Conservation (phyloP, 2,329 filamentous ascomycete genomes). For the Epichloe sp. region DNA sequence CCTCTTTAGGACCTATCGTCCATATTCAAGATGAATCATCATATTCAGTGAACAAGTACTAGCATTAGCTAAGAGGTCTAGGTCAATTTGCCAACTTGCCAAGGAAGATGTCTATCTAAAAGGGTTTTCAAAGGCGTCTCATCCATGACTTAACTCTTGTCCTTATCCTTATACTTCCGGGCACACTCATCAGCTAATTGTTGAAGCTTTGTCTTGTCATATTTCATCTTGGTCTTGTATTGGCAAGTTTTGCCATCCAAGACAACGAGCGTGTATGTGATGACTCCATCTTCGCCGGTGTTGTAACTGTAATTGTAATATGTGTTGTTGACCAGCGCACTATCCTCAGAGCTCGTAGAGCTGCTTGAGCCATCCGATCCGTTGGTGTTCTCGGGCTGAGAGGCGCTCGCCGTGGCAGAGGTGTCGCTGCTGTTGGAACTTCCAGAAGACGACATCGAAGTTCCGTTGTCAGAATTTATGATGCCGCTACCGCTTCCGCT, state of each 20-base stretch:
- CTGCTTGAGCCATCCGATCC: neutral
- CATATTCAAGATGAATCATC: no score
- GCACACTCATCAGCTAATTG: neutral
- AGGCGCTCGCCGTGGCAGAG: neutral
- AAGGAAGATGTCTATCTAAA: no score
- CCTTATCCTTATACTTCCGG: neutral
- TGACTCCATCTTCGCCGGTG: neutral
- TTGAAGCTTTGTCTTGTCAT: neutral
- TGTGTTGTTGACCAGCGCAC: neutral
- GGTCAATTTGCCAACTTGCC: no score
- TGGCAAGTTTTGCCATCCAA: neutral
- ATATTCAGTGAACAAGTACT: no score
- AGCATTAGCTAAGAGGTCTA: no score
- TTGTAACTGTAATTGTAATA: neutral
- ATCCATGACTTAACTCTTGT: neutral
- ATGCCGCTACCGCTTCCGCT: no score
- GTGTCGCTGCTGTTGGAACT: neutral
- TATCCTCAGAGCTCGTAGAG: neutral
- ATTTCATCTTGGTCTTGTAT: neutral
- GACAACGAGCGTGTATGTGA: neutral
- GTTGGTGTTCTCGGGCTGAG: neutral
- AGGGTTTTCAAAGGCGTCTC: no score
- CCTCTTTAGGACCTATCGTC: no score
- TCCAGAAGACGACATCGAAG: neutral
- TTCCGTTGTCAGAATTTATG: no score